These are phyloP conservation scores for Apostasia shenzhenica DNA, from an alignment of 106 monocot genomes.

Conservation along the genomic window DNA sequence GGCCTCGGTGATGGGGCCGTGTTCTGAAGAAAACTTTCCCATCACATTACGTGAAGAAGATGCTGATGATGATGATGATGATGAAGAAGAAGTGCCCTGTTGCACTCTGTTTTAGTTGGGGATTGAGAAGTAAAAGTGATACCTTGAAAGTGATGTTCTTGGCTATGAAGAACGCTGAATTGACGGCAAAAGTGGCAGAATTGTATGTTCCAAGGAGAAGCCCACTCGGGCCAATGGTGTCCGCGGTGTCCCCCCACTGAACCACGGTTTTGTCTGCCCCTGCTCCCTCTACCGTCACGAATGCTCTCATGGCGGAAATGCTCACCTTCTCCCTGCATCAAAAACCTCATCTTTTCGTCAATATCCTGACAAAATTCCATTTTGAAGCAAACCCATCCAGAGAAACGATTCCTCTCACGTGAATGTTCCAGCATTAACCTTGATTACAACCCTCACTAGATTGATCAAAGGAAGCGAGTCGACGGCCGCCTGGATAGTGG, in stretches of 20 bases:
- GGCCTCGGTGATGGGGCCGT: slow-evolving; percentile 67
- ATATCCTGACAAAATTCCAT: neutral
- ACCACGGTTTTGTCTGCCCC: slow-evolving; percentile 77
- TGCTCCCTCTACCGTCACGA: slow-evolving; percentile 77
- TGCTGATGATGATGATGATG: neutral
- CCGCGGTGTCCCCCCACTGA: slow-evolving; percentile 85
- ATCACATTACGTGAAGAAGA: too few species aligned
- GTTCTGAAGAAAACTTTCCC: slow-evolving; percentile 32
- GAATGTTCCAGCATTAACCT: slow-evolving; percentile 72
- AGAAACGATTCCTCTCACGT: slow-evolving; percentile 33
- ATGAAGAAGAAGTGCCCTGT: neutral
- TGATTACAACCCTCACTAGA: slow-evolving; percentile 71
- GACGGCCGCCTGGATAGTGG: slow-evolving; percentile 67
- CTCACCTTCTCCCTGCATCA: slow-evolving; percentile 82
- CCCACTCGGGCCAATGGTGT: slow-evolving; percentile 40
- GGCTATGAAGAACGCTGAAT: slow-evolving; percentile 75
- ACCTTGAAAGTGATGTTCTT: slow-evolving; percentile 96
- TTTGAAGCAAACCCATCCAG: neutral
- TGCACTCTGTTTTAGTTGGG: neutral
- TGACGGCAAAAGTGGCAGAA: slow-evolving; percentile 81
- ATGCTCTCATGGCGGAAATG: slow-evolving; percentile 56
- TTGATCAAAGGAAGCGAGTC: slow-evolving; percentile 76
- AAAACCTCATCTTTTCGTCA: neutral
- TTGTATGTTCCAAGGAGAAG: slow-evolving; percentile 66
- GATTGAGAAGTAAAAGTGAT: neutral